Conservation (phyloP, 192 early-diverging fungal genomes). For the Phlyctochytrium arcticum region DNA sequence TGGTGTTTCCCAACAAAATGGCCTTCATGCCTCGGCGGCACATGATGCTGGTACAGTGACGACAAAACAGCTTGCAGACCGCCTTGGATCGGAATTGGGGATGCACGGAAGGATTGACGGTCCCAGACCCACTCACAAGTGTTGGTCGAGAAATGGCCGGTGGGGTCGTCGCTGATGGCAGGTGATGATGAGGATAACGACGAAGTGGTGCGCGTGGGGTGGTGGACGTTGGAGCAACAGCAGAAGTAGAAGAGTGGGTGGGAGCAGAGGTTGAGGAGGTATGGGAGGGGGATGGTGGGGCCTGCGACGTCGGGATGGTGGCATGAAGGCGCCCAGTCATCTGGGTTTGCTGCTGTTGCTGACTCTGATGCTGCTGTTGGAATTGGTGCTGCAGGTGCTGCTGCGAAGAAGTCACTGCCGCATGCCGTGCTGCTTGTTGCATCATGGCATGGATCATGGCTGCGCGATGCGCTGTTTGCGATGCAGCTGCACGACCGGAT, state of each 20-base stretch:
- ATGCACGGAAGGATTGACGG: constrained; percentile 46
- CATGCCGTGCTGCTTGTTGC: constrained; percentile 21
- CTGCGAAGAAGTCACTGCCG: neutral
- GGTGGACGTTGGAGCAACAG: no score
- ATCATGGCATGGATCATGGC: constrained; percentile 28
- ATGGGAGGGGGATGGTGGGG: neutral
- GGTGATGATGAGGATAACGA: constrained; percentile 6
- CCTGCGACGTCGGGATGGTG: no score
- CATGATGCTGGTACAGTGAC: constrained; percentile 37
- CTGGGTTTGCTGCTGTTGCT: no score
- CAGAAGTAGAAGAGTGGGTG: no score
- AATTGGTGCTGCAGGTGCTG: neutral
- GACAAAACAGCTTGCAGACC: constrained; percentile 49
- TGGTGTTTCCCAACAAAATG: constrained; percentile 53
- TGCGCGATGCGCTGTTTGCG: constrained; percentile 8
- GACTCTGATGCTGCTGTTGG: constrained; percentile 4
- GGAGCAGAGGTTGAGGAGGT: no score
- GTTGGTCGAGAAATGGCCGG: neutral
- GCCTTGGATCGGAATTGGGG: constrained; percentile 53
- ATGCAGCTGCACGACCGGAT: neutral
- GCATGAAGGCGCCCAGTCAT: no score
- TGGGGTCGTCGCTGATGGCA: constrained; percentile 18
- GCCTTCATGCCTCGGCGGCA: constrained; percentile 58
- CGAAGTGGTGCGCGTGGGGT: neutral
- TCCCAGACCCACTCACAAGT: constrained; percentile 10